Conservation (phyloP, 164 flowering plant genomes). For the Warburgia ugandensis region DNA sequence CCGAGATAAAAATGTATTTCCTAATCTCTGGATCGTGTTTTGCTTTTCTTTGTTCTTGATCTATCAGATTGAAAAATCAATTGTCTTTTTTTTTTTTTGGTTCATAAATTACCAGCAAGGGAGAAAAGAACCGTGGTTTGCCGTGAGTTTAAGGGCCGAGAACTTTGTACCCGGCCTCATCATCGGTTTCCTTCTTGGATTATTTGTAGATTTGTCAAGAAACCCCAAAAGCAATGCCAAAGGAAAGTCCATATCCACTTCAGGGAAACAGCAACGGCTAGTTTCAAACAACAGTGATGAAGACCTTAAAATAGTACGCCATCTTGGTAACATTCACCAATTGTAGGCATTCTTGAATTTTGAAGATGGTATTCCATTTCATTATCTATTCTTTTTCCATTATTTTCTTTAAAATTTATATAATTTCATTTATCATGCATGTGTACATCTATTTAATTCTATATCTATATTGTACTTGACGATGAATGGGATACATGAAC, state of each 20-base stretch:
- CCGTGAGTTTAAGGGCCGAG: slow-evolving; percentile 51
- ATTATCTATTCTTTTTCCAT: no score
- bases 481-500: no score
- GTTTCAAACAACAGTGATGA: slow-evolving; percentile 27
- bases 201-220: slow-evolving; percentile 52
- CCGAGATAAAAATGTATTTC: not conserved
- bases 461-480: no score
- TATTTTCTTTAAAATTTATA: no score
- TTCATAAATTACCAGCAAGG: slow-evolving; percentile 14
- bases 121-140: slow-evolving; percentile 37
- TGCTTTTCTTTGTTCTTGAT: not conserved
- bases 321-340: not conserved
- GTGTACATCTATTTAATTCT: no score
- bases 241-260: slow-evolving; percentile 10
- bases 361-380: no score
- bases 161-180: slow-evolving; percentile 79
- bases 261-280: slow-evolving; percentile 17
- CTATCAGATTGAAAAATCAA: not conserved
- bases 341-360: not conserved
- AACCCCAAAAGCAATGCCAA: slow-evolving; percentile 17
- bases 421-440: no score
- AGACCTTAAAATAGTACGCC: slow-evolving; percentile 73
- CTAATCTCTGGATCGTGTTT: not conserved
- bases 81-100: not conserved
- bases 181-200: slow-evolving; percentile 74